Base-by-base conservation (phyloP, 192 early-diverging fungal species). In the Pilobolus umbonatus region DNA sequence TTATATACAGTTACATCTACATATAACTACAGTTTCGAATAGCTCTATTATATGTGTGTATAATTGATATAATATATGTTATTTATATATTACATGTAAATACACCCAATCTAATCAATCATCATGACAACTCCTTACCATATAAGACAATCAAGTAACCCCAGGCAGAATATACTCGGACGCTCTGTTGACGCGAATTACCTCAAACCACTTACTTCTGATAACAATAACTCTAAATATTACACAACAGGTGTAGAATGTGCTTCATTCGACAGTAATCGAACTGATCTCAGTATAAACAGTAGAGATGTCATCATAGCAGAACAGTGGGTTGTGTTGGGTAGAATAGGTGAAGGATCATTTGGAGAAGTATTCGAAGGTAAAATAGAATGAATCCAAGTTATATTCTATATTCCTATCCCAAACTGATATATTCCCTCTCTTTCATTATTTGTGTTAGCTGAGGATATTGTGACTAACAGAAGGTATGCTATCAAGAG, bases 351-450 rank as follows among this genome's bases (percentile, higher is more conserved):
- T 28, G 80, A 83, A 68, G 80, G 80, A 2, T 83, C 78, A 1
- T 83, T 80, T 66, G 80, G 80, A 12, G 80, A 83, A 56, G 80
- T 83, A 30, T 83, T 78, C 72, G 64, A 72, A 76, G 80, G 80
- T 83, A 76, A 24, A 36, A 21, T 5, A 48, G 0, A 40, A 7
- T 15, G 0, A 42, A 30, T 0, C 43, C 21, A 31, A 25, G 28
- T 55, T 25, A n/a, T 24, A 22, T 55, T 10, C 3, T 42, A 19
- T 34, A 22, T 15, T 44, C 30, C 9, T 48, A 26, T 19, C 29
- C 9, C 25, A 24, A 49, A 12, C 19, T 26, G 14, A 22, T 31
- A 29, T 19, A 28, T 28, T 28, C 32, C 40, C 5, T 11, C 6
- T 10, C 36, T 34, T 47, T 11, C 21, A 17, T 14, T 36, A 25